A percentile compares a stretch with the other conserved stretches of the same genome.
Conservation (phyloP, 352 stramenopile genomes). For the Phytopythium delawarense region DNA sequence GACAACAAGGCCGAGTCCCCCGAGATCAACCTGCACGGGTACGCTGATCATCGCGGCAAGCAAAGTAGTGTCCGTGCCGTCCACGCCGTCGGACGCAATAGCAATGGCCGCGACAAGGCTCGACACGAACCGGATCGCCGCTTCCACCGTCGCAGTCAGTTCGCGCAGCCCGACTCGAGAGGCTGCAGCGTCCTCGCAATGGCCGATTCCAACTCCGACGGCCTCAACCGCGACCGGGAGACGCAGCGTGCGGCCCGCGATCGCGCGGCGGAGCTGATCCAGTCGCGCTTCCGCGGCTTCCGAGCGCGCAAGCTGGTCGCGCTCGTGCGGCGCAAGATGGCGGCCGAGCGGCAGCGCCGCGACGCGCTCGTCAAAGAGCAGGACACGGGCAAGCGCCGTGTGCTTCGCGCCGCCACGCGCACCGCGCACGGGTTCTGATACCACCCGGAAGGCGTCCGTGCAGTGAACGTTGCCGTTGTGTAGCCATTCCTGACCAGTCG, state of each 20-base stretch:
- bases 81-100: constrained; percentile 6
- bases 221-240: constrained; percentile 6
- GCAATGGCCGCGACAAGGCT: background rate
- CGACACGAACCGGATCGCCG: constrained; percentile 6
- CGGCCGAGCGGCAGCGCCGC: constrained; percentile 12
- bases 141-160: constrained; percentile 15
- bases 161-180: background rate
- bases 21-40: constrained; percentile 3
- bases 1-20: constrained; percentile 18
- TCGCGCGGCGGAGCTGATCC: constrained; percentile 34
- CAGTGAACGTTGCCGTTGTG: background rate
- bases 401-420: constrained; percentile 26
- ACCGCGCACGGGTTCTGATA: constrained; percentile 45
- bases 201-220: background rate
- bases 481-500: background rate
- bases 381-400: constrained; percentile 14
- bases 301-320: constrained; percentile 30
- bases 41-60: background rate
- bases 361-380: constrained; percentile 15
- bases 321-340: constrained; percentile 32
- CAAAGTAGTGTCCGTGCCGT: background rate
- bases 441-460: background rate
- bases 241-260: constrained; percentile 24
- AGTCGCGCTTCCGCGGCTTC: constrained; percentile 39
- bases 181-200: background rate